A percentile compares a stretch with the other conserved stretches of the same genome.
These are phyloP conservation scores for Cupressus sempervirens DNA, from an alignment of 75 land plant species.

Conservation along the genomic window DNA sequence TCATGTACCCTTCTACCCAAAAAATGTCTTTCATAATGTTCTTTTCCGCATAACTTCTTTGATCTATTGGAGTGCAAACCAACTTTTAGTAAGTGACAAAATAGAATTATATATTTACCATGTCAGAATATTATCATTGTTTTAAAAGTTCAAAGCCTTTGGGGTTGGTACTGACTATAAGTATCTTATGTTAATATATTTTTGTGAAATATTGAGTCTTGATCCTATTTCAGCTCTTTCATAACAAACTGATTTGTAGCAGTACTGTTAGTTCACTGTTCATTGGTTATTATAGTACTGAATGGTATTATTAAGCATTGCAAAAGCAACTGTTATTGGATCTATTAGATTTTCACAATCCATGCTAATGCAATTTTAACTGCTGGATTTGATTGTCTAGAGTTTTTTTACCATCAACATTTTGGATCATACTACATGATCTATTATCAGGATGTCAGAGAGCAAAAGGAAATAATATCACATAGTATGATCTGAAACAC, in stretches of 20 bases:
- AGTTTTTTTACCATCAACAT: too few species aligned
- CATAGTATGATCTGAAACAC: too few species aligned
- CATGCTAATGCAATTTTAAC: too few species aligned
- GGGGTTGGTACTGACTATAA: neutral
- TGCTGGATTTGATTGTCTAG: too few species aligned
- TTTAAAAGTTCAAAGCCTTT: neutral
- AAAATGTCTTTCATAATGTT: neutral
- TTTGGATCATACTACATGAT: too few species aligned
- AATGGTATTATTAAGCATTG: neutral
- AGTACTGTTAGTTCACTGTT: neutral
- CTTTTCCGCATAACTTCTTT: too few species aligned
- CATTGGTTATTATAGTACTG: neutral
- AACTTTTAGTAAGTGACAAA: neutral
- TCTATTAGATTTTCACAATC: too few species aligned
- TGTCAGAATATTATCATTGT: neutral
- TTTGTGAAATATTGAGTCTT: neutral
- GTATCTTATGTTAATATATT: neutral
- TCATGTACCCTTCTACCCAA: neutral
- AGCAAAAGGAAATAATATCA: too few species aligned
- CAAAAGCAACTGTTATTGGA: too few species aligned
- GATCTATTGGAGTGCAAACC: neutral
- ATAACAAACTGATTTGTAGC: neutral
- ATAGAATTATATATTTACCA: neutral
- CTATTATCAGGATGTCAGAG: too few species aligned
- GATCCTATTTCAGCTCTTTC: neutral